Base-by-base conservation (phyloP, 257 asterid genomes). In the Capsicum pubescens region DNA sequence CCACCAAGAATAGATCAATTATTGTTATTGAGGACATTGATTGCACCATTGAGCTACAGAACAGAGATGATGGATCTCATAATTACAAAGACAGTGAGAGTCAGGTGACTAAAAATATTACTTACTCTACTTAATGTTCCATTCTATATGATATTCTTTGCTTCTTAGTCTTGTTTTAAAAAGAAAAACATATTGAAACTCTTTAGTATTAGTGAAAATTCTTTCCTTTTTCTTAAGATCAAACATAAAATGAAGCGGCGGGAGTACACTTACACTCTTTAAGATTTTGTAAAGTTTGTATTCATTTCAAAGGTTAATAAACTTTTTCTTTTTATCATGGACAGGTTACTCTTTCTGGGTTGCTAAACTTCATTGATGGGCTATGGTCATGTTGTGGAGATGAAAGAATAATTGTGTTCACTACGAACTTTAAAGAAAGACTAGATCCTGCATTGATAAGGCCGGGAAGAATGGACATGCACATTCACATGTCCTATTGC, bases 391-490 rank as follows among this genome's bases (percentile, higher is more conserved):
- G 87, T n/a, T 85, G 88, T 81, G 92, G 90, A 9, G 90, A 89
- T 26, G 92, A 89, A 46, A 87, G 88, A 69, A 87, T 87, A 36
- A 87, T 87, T 32, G 86, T 87, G 0, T 87, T 89, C 69, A 89
- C 90, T 2, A 86, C 88, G 1, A 89, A 89, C 84, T 81, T 67
- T 48, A 87, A 86, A 69, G 90, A 89, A 2, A 89, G 72, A 32
- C 83, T 89, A 35, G 92, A 89, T 36, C 92, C 89, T 39, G 92
- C 92, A 64, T 64, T 89, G 66, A 26, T 89, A 17, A 82, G 89
- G 56, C 90, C 88, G 7, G 90, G 92, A 26, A 56, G 89, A 17
- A 89, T 89, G 92, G 92, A 87, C 66, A 80, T 87, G 90, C 90
- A 88, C 57, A 79, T 90, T 19, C 87, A 81, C 63, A 81, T 88